Conservation (phyloP, 768 basidiomycete genomes). For the Auricularia heimuer region DNA sequence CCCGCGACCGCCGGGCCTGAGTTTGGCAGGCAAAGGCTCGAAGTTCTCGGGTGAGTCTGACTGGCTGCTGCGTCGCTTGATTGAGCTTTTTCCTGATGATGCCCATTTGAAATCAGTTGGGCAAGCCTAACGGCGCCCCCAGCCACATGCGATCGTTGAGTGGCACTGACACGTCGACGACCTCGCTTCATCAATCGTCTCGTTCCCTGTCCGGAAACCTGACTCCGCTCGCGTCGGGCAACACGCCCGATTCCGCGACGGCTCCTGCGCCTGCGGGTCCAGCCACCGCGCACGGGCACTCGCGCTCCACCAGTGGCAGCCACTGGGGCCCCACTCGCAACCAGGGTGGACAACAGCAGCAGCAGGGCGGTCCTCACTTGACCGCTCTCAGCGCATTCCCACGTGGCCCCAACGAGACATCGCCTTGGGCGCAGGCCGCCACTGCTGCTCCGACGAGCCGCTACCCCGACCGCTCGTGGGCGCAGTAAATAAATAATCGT, state of each 20-base stretch:
- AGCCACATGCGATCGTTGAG: background rate
- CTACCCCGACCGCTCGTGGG: constrained; percentile 1
- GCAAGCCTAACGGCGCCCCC: background rate
- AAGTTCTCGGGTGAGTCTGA: background rate
- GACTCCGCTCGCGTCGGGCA: background rate
- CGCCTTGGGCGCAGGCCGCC: constrained; percentile 1
- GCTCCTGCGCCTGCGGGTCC: background rate
- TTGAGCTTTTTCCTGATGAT: background rate
- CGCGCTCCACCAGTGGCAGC: background rate
- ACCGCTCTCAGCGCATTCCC: background rate
- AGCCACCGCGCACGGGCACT: background rate
- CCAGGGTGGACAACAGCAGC: background rate
- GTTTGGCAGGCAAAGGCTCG: constrained; percentile 50
- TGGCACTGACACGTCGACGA: background rate
- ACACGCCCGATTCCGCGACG: constrained; percentile 1
- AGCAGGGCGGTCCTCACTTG: background rate
- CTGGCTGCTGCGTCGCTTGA: background rate
- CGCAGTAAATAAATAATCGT: background rate
- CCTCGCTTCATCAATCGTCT: background rate
- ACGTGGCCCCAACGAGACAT: background rate
- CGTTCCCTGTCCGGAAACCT: background rate
- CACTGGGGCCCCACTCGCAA: background rate
- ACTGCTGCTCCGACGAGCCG: background rate
- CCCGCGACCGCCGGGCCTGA: constrained; percentile 82
- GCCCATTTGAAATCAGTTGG: background rate